Base-by-base conservation (phyloP, 805 yeast species). In the Candida maltosa region DNA sequence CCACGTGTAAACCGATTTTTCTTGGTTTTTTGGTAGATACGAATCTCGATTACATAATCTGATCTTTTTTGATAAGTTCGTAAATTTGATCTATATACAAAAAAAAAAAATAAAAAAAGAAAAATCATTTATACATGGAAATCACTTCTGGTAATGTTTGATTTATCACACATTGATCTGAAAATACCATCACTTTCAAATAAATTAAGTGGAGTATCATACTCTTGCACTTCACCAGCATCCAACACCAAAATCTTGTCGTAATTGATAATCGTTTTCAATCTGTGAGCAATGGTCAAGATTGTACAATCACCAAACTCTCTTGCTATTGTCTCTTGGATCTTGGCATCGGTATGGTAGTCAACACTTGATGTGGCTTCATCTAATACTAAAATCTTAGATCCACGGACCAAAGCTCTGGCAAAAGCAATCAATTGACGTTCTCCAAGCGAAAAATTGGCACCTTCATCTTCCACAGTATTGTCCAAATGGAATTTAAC, bases 321-420 rank as follows among this genome's bases (percentile, higher is more conserved):
- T 11, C 39, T 44, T 4, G 51, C 49, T 26, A 62, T 60, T 15
- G 64, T 59, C 5, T 45, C 40, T 37, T 62, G 68, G 25, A 62
- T 60, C 42, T 58, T 61, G 18, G 50, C 48, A 40, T 62, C 69
- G 8, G 69, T 62, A 35, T 59, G 64, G 40, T 56, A 62, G 39
- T 62, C 69, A 31, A 62, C 68, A 3, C 64, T 57, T 2, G 65
- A 57, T 3, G 68, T 62, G 16, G 69, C 69, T 42, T 62, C 69
- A 34, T 62, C 69, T 36, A 62, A 48, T 36, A 62, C 58, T 42
- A 62, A 52, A 37, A 62, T 60, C 48, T 58, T 61, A 29, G 61
- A 44, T 28, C 58, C 54, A 19, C 65, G 52, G n/a, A 60, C 65
- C 43, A 62, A 52, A 2, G 68, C 58, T 30, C 68, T 45, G 9